These are phyloP conservation scores for Calycina herbarum DNA, from an alignment of 2,329 filamentous ascomycete genomes.

Conservation along the genomic window DNA sequence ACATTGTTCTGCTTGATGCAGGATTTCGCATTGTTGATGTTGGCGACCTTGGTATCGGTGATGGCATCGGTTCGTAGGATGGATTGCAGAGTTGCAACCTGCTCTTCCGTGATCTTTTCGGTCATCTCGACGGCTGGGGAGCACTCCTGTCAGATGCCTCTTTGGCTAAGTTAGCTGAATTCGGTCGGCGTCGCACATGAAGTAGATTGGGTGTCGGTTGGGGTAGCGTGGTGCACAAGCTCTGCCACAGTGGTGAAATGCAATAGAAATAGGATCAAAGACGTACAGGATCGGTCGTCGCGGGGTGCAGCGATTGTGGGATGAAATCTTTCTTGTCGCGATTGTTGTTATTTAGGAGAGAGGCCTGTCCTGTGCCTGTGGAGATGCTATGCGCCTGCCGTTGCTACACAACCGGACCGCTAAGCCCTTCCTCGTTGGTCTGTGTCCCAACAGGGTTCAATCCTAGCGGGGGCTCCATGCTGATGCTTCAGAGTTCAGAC, in stretches of 20 bases:
- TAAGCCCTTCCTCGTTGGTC: no score
- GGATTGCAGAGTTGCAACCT: conserved; percentile 54
- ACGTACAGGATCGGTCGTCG: not conserved
- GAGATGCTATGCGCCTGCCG: not conserved
- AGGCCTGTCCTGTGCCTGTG: not conserved
- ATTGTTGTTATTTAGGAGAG: conserved; percentile 4
- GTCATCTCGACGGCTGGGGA: conserved; percentile 43
- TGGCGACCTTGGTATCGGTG: conserved; percentile 69
- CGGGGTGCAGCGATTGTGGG: not conserved
- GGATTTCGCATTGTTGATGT: conserved; percentile 76
- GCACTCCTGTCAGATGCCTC: conserved; percentile 18
- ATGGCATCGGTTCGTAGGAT: conserved; percentile 62
- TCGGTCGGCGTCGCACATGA: not conserved
- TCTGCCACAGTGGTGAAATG: not conserved
- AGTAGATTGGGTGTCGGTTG: not conserved
- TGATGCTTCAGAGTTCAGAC: not conserved
- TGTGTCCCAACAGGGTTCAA: no score
- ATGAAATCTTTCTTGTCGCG: not conserved
- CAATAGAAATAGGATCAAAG: not conserved
- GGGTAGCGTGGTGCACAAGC: not conserved
- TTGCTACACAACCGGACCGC: no score
- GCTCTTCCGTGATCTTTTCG: conserved; percentile 59
- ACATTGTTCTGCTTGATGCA: conserved; percentile 92
- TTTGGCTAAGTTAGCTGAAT: conserved; percentile 23
- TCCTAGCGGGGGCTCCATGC: not conserved